These are phyloP conservation scores for Cryptococcus sp. DNA, from an alignment of 1,284 basidiomycete genomes.

Conservation along the genomic window DNA sequence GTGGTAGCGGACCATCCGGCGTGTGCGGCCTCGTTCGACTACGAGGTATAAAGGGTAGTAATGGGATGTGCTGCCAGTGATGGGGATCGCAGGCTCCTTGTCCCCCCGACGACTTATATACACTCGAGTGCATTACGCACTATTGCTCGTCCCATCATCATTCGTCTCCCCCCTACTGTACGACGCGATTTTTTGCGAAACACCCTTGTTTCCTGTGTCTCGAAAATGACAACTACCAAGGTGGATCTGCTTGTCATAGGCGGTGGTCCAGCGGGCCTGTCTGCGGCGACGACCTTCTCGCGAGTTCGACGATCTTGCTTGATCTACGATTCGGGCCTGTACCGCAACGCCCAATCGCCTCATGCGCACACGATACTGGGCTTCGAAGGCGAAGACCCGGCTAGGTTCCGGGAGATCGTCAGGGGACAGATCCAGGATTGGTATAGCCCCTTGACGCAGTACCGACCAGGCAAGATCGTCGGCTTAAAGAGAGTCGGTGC, in stretches of 20 bases:
- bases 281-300: constrained; percentile 26
- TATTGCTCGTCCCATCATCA: too few relatives aligned
- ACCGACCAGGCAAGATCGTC: constrained; percentile 20
- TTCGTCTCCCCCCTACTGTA: too few relatives aligned
- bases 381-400: constrained; percentile 22
- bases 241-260: constrained; percentile 37
- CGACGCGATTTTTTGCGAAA: too few relatives aligned
- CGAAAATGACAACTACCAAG: neutral
- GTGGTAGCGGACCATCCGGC: too few relatives aligned
- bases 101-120: too few relatives aligned
- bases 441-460: constrained; percentile 15
- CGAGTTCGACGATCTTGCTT: constrained; percentile 27
- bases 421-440: constrained; percentile 15
- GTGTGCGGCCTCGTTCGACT: too few relatives aligned
- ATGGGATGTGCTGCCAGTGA: too few relatives aligned
- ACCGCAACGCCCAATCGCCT: constrained; percentile 25
- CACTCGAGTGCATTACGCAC: too few relatives aligned
- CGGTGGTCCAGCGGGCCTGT: constrained; percentile 41
- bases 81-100: too few relatives aligned
- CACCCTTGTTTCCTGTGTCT: too few relatives aligned
- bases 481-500: constrained; percentile 4
- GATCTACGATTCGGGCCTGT: constrained; percentile 33
- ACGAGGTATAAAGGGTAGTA: too few relatives aligned
- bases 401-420: constrained; percentile 11
- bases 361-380: constrained; percentile 29